These are phyloP conservation scores for Vitis riparia DNA, from an alignment of 164 flowering plant species.

Conservation along the genomic window DNA sequence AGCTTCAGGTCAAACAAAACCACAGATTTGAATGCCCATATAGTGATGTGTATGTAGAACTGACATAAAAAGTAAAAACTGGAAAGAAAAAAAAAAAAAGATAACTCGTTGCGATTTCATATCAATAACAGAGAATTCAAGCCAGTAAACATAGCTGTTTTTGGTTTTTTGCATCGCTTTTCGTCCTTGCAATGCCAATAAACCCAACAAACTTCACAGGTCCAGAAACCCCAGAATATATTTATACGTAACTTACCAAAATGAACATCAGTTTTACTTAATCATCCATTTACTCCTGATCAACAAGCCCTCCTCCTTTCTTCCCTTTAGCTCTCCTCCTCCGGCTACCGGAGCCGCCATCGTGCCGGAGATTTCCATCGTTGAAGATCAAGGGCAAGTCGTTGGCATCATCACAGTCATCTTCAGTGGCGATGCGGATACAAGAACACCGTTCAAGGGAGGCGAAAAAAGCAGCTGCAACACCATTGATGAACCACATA, in stretches of 20 bases:
- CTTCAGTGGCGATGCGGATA: constrained; percentile 62
- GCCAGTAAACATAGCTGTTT: neutral
- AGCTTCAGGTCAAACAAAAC: too few relatives aligned
- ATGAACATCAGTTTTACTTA: neutral
- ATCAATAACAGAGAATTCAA: neutral
- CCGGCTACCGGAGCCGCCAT: constrained; percentile 13
- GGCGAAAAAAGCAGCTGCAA: constrained; percentile 62
- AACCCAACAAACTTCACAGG: constrained; percentile 4
- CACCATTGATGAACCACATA: constrained; percentile 65
- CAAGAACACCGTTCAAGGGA: constrained; percentile 76
- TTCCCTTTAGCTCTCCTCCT: constrained; percentile 42
- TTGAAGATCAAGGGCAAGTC: constrained; percentile 61
- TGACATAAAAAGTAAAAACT: too few relatives aligned
- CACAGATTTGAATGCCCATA: too few relatives aligned
- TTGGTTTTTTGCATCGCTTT: neutral
- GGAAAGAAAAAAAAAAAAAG: too few relatives aligned
- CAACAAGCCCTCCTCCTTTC: constrained; percentile 28
- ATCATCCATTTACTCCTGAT: constrained; percentile 13
- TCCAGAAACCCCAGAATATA: neutral
- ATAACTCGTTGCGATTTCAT: too few relatives aligned
- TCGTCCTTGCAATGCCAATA: neutral
- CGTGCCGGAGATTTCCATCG: constrained; percentile 37
- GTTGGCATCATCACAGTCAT: constrained; percentile 48
- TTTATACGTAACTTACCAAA: neutral
- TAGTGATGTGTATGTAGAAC: too few relatives aligned